Percentiles rank a stretch among this genome's conserved stretches.
These are phyloP conservation scores for Earliella scabrosa DNA, from an alignment of 1,284 basidiomycete species.

Conservation along the genomic window DNA sequence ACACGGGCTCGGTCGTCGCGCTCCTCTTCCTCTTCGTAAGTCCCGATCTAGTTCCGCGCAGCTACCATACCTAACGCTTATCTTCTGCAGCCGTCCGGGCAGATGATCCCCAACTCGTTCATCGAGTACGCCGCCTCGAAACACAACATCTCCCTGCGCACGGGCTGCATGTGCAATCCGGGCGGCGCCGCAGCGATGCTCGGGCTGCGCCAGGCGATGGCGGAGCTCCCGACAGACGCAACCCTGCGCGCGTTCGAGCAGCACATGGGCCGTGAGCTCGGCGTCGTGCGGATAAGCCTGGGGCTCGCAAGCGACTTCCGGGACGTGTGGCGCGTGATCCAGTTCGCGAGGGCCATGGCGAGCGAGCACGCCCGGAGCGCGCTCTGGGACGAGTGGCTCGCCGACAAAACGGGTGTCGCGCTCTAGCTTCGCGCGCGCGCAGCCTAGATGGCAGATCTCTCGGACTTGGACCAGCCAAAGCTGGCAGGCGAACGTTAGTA, in stretches of 20 bases:
- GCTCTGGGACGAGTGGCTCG: constrained; percentile 38
- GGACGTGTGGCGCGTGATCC: constrained; percentile 72
- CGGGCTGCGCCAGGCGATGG: constrained; percentile 71
- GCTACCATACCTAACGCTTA: background rate
- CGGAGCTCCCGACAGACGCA: constrained; percentile 57
- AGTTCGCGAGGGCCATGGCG: constrained; percentile 56
- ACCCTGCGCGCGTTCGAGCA: constrained; percentile 66
- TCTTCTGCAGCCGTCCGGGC: constrained; percentile 56
- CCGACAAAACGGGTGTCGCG: constrained; percentile 25
- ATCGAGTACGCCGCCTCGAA: constrained; percentile 69
- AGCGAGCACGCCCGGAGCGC: constrained; percentile 43
- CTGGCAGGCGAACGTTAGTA: no score
- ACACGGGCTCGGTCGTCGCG: constrained; percentile 67
- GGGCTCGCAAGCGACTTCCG: constrained; percentile 77
- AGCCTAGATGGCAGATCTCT: no score
- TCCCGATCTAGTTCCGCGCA: constrained; percentile 3
- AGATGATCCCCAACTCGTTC: constrained; percentile 70
- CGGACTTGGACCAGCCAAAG: no score
- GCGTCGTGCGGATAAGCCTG: constrained; percentile 76
- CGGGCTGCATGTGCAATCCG: constrained; percentile 86
- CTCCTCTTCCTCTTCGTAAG: constrained; percentile 68
- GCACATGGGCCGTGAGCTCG: constrained; percentile 66
- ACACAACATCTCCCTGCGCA: constrained; percentile 72
- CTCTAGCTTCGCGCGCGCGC: no score
- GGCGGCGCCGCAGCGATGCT: constrained; percentile 76